Conservation (phyloP, 148 eudicot genomes). For the Chenopodium berlandieri region DNA sequence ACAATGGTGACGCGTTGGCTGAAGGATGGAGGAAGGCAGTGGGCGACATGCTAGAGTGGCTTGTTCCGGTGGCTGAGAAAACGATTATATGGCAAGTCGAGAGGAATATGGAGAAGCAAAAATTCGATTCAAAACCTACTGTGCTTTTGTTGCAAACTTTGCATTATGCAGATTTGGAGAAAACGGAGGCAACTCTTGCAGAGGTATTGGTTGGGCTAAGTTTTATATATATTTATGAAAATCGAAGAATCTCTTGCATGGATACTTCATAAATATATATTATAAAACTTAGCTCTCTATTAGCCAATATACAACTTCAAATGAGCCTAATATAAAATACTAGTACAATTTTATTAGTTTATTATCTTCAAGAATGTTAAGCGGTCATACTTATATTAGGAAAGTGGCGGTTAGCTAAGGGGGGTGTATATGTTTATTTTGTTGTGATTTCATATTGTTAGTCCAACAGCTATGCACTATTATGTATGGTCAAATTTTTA, state of each 20-base stretch:
- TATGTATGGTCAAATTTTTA: too few species aligned
- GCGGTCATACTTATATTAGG: too few species aligned
- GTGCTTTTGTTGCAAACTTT: slow-evolving; percentile 71
- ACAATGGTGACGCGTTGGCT: slow-evolving; percentile 33
- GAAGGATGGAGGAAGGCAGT: slow-evolving; percentile 77
- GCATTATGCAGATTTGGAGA: slow-evolving; percentile 72
- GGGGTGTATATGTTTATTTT: too few species aligned
- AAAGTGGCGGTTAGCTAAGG: too few species aligned
- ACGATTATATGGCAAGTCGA: slow-evolving; percentile 71
- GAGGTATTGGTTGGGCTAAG: slow-evolving; percentile 68
- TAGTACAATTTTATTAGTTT: too few species aligned
- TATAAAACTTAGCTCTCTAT: too few species aligned
- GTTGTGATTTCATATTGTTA: too few species aligned
- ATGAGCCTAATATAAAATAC: too few species aligned
- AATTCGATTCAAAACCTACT: slow-evolving; percentile 48
- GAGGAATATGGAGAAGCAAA: slow-evolving; percentile 57
- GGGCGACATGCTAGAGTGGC: slow-evolving; percentile 62
- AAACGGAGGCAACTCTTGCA: slow-evolving; percentile 66
- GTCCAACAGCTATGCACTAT: too few species aligned
- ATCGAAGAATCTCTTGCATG: slow-evolving; percentile 29
- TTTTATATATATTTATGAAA: slow-evolving; percentile 48
- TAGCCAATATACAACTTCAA: not conserved
- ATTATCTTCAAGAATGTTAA: too few species aligned
- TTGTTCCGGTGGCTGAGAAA: slow-evolving; percentile 64
- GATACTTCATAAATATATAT: not conserved